These are phyloP conservation scores for Setaria italica DNA, from an alignment of 202 grass and related monocot genomes.

Conservation along the genomic window DNA sequence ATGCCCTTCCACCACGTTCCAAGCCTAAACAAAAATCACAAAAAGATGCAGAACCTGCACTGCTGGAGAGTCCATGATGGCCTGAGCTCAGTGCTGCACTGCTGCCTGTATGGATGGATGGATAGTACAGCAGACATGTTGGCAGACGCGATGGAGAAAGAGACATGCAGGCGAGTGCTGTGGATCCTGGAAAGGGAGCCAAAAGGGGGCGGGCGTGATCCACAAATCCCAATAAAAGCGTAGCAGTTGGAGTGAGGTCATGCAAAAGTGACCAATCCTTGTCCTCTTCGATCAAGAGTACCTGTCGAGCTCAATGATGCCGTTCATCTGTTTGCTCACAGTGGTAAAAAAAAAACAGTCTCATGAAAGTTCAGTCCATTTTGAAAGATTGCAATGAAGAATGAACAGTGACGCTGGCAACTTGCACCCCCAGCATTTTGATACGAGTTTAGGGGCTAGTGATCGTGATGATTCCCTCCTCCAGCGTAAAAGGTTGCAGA, in stretches of 20 bases:
- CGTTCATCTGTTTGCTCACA: constrained; percentile 44
- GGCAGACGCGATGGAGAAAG: constrained; percentile 38
- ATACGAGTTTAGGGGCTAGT: background rate
- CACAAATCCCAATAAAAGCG: constrained; percentile 66
- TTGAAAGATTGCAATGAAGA: background rate
- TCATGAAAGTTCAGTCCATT: background rate
- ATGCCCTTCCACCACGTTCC: background rate
- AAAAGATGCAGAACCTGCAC: constrained; percentile 18
- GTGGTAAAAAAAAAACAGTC: background rate
- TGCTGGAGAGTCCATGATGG: constrained; percentile 13
- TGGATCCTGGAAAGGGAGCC: constrained; percentile 48
- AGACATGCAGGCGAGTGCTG: constrained; percentile 43
- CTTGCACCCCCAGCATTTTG: constrained; percentile 6
- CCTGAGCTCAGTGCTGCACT: background rate
- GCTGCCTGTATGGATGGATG: background rate
- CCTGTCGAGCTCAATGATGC: constrained; percentile 30
- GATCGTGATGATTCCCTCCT: background rate
- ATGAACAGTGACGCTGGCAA: background rate
- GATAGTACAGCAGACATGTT: constrained; percentile 23
- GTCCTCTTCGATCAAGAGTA: constrained; percentile 44
- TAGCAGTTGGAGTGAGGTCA: constrained; percentile 60
- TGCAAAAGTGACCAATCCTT: constrained; percentile 52
- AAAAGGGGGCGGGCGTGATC: constrained; percentile 48
- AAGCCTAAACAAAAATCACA: background rate
- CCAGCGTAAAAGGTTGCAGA: background rate